Conservation (phyloP, 805 yeast species). For the Metschnikowia matae region DNA sequence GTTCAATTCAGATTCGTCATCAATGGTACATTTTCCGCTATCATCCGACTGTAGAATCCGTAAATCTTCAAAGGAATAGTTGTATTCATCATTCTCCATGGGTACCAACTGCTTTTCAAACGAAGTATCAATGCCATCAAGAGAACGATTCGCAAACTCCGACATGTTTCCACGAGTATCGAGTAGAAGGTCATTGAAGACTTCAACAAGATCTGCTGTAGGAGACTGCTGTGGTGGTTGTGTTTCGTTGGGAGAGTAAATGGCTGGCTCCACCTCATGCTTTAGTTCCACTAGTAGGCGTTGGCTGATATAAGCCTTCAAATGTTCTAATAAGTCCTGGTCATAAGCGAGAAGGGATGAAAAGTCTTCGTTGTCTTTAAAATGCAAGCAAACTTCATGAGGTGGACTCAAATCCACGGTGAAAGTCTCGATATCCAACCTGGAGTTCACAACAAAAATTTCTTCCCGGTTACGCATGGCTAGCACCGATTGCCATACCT, state of each 20-base stretch:
- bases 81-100: slow-evolving; percentile 9
- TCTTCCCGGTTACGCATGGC: slow-evolving; percentile 19
- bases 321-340: slow-evolving; percentile 20
- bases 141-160: slow-evolving; percentile 8
- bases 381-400: slow-evolving; percentile 18
- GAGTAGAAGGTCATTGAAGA: neutral
- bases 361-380: slow-evolving; percentile 30
- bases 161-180: neutral
- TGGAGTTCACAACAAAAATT: slow-evolving; percentile 31
- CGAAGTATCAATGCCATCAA: slow-evolving; percentile 10
- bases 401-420: slow-evolving; percentile 16
- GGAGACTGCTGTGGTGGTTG: neutral
- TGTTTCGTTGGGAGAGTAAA: neutral
- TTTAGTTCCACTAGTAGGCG: slow-evolving; percentile 16
- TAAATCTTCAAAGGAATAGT: slow-evolving; percentile 16
- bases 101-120: slow-evolving; percentile 13
- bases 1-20: slow-evolving; percentile 11
- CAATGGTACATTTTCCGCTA: slow-evolving; percentile 21
- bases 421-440: slow-evolving; percentile 23
- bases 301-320: slow-evolving; percentile 25
- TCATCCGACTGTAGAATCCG: slow-evolving; percentile 24
- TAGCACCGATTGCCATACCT: slow-evolving; percentile 14
- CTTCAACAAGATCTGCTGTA: neutral
- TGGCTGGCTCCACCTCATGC: slow-evolving; percentile 10
- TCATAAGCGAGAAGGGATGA: slow-evolving; percentile 28